Evolutionary conservation across 2,329 filamentous ascomycete species (phyloP), one percentile per base, ranked within the genome.

Genomic region (Talaromyces pinophilus): DNA sequence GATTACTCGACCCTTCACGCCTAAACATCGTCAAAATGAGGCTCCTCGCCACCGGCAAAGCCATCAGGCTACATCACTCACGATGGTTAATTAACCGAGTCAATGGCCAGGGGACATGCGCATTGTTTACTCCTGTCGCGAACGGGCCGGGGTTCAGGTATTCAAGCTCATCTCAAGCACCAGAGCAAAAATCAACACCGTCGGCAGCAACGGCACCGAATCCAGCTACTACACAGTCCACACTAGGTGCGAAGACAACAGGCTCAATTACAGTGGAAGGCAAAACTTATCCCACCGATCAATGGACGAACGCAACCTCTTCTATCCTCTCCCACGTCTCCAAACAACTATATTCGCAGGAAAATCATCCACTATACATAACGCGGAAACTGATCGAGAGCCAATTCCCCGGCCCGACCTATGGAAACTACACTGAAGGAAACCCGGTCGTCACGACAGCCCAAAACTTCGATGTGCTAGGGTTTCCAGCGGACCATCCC

Each of bases 401-500:
- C 64, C 89, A 90, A 69, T 99, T 98, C 76, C 89, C 92, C 0
- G 76, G 77, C 2, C 87, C 90, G 0, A 86, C 85, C 10, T 97
- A 89, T 81, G 88, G 86, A 67, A 88, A 91, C 73, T 88, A 97
- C 82, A 92, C 92, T 74, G 83, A 87, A 63, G 87, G 93, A 73
- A 88, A 90, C 71, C 94, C 95, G 0, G 88, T 97, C 48, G 95
- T 98, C 28, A 89, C 90, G 40, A 91, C 92, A 1, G 80, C 84
- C 11, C 91, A 97, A 75, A 99, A 99, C 78, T 99, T 99, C 76
- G 95, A 99, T 80, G 95, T 93, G n/a, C 83, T 99, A 7, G 93
- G 93, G 54, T 98, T 99, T 75, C 90, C 93, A 0, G 74, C 84
- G 6, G 91, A 97, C 76, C 95, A 99, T 73, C 91, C 93, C 3